Base-by-base conservation (phyloP, 805 yeast species). In the Schwanniomyces polymorphus region DNA sequence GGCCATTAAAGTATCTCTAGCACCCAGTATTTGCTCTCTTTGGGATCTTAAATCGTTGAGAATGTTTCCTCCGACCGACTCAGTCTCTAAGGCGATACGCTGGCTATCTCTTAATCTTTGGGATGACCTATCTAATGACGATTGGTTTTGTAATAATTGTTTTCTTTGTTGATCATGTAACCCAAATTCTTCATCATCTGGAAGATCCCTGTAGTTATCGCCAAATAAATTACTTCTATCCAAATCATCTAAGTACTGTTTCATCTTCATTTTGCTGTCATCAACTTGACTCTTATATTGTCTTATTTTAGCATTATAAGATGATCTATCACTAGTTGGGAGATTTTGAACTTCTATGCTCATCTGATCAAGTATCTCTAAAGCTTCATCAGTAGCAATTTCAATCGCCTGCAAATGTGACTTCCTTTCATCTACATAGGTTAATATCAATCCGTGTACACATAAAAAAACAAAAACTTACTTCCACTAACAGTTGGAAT, bases 31-130 rank as follows among this genome's bases (percentile, higher is more conserved):
- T 60, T 95, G 97, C 60, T 94, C 99, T 48, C 99, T 76, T 70
- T 94, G 99, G 23, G 96, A 85, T 50, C 97, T 78, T 54, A 94
- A 73, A 63, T 92, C 97, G 57, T 83, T 84, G 69, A 94, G 78
- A 44, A 94, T 94, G 54, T 87, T 86, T 11, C 97, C 89, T 1
- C 99, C 99, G 43, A 94, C 83, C 27, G 78, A 76, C 67, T 94
- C 99, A 0, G 99, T 91, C 57, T 94, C 99, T 44, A 87, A 74
- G 6, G 98, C 99, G 2, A 91, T 76, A 55, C 97, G 78, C 52
- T 92, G 95, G 17, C 94, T 86, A 41, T 94, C 97, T 49, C 86
- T 78, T 41, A 94, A 75, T 56, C 97, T 79, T 52, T 91, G 92
- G 1, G 90, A 80, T 1, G 95, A 81, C 54, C 94, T 77, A 54